Base-by-base conservation (phyloP, 2,329 filamentous ascomycete genomes). In the Lasiodiplodia hormozganensis region DNA sequence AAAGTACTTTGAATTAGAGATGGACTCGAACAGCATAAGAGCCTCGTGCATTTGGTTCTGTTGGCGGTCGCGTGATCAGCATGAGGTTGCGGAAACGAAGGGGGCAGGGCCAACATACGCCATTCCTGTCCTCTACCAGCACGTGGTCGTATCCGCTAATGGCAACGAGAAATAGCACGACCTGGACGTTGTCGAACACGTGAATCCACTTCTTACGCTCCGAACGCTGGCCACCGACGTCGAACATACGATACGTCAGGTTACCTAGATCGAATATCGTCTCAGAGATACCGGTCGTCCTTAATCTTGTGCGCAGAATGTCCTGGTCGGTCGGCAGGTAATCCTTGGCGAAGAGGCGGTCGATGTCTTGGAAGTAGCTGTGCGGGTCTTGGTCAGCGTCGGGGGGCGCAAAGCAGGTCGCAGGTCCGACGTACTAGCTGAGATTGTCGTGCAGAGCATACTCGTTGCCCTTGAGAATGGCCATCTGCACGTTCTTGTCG, bases 191-290 rank as follows among this genome's bases (percentile, higher is more conserved):
- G 79, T 97, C 94, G 78, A 97, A 97, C 77, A 94, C 96, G 79
- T 97, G 94, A 71, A 97, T 97, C 94, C 94, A 97, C 85, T 97
- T 97, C 87, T 97, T 97, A 71, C 94, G 91, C 81, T 97, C 94
- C 34, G 94, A 97, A 74, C 94, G 87, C 79, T 97, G 94, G 69
- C 94, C 94, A 78, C 94, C 94, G 57, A 97, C 94, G 76, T 97
- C 94, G 80, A 97, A 97, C 94, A 98, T 97, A 75, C 94, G 91
- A 82, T 97, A 97, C 71, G 94, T 97, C 74, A 97, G 87, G 76
- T 95, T 91, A 70, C 94, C 94, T 16, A 97, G 87, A 79, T 97
- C 93, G 80, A 98, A 98, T 71, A 95, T 88, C 2, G 94, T 97
- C 81, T 98, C 95, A 62, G 93, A 97, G 74, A 98, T 98, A 74